phyloP scores from a whole-genome alignment of 108 stramenopile genomes.

The Aurantiochytrium sp. region DNA sequence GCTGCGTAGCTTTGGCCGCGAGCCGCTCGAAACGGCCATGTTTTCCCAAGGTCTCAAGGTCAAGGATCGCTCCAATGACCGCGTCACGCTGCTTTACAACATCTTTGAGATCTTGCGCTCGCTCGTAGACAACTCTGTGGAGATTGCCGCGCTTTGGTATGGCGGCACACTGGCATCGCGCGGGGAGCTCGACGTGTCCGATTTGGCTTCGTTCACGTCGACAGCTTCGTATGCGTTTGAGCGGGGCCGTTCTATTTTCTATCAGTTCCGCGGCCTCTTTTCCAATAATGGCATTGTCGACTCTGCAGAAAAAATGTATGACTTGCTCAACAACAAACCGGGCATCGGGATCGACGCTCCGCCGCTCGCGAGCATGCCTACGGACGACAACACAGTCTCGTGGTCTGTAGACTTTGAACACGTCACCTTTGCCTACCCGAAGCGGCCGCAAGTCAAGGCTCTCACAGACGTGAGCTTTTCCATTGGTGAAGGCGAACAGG shows the following conservation, averaged over 20 bases:
- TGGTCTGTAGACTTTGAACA: conserved; percentile 22
- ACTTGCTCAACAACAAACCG: neutral
- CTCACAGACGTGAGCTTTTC: conserved; percentile 20
- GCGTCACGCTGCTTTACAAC: neutral
- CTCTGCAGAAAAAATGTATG: conserved; percentile 16
- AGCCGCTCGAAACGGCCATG: conserved; percentile 4
- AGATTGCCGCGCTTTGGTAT: neutral
- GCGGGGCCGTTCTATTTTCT: neutral
- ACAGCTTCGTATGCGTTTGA: neutral
- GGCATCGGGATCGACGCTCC: neutral
- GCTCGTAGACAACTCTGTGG: neutral
- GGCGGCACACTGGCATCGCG: conserved; percentile 2
- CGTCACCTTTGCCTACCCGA: conserved; percentile 31
- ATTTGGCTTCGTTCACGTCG: neutral
- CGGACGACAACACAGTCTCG: neutral
- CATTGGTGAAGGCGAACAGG: conserved; percentile 62
- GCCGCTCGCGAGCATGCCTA: neutral
- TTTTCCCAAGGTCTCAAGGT: neutral
- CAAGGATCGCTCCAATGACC: neutral
- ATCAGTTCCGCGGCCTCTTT: neutral
- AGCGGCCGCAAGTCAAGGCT: neutral
- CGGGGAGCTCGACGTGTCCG: neutral
- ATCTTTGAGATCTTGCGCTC: conserved; percentile 9
- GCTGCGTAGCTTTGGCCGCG: neutral
- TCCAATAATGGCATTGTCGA: conserved; percentile 6